Conservation (phyloP, 192 early-diverging fungal species). For the Lobosporangium transversale region DNA sequence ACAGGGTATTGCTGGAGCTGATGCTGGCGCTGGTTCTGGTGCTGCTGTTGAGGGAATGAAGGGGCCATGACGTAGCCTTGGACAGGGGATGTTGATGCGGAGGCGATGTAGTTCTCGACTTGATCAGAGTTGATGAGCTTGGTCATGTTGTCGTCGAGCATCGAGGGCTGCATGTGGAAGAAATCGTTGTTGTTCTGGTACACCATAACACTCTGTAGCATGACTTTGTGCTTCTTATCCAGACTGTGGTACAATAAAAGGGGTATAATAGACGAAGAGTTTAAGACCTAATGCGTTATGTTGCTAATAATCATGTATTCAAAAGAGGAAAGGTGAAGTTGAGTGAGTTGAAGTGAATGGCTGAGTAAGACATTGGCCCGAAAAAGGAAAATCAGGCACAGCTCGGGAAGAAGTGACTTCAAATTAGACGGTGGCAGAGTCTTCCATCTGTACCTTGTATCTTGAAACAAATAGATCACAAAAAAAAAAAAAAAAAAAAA, state of each 20-base stretch:
- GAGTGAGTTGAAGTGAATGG: too few relatives aligned
- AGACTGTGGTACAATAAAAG: not conserved
- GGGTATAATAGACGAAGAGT: not conserved
- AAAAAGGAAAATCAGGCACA: too few relatives aligned
- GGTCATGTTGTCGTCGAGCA: conserved; percentile 33
- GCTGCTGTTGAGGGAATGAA: conserved; percentile 18
- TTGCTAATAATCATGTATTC: not conserved
- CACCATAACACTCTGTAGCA: conserved; percentile 47
- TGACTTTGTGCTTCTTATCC: conserved; percentile 17
- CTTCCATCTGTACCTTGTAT: too few relatives aligned
- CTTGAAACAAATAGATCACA: too few relatives aligned
- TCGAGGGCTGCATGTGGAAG: conserved; percentile 18
- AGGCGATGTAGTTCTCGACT: conserved; percentile 33
- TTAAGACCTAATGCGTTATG: too few relatives aligned
- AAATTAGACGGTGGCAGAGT: too few relatives aligned
- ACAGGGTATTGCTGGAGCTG: conserved; percentile 21
- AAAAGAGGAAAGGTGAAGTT: too few relatives aligned
- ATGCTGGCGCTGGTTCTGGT: conserved; percentile 37
- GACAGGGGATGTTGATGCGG: conserved; percentile 32
- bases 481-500: too few relatives aligned
- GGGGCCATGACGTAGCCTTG: conserved; percentile 41
- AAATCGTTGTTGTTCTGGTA: conserved; percentile 38
- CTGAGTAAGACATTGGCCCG: too few relatives aligned
- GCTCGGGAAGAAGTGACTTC: too few relatives aligned
- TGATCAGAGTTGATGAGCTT: conserved; percentile 33